Evolutionary conservation across 78 protist species (phyloP).

Genomic region (Speleostelium caveatum): DNA sequence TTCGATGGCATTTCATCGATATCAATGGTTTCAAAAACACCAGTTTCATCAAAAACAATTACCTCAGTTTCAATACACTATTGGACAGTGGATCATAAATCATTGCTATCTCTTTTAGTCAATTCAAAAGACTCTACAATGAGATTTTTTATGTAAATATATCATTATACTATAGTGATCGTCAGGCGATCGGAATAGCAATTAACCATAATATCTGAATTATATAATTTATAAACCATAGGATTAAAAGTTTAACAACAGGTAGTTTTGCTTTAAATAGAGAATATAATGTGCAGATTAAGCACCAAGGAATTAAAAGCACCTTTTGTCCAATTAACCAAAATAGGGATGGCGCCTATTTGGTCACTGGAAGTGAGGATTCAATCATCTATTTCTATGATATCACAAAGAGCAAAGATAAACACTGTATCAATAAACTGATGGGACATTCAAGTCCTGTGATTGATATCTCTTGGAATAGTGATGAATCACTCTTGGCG

Average conservation of each 20-base stretch:
- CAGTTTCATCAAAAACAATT: background rate
- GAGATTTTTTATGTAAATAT: slow-evolving; percentile 32
- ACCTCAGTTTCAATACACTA: slow-evolving; percentile 7
- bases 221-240: background rate
- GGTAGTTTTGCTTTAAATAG: background rate
- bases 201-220: too few relatives aligned
- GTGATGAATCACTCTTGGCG: slow-evolving; percentile 48
- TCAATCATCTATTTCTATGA: slow-evolving; percentile 25
- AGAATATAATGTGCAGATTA: background rate
- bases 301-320: background rate
- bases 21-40: slow-evolving; percentile 16
- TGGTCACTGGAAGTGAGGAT: slow-evolving; percentile 30
- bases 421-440: slow-evolving; percentile 28
- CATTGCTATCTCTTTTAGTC: background rate
- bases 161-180: too few relatives aligned
- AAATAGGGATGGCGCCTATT: slow-evolving; percentile 25
- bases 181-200: too few relatives aligned
- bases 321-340: slow-evolving; percentile 20
- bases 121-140: slow-evolving; percentile 36
- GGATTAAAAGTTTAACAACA: slow-evolving; percentile 13
- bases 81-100: slow-evolving; percentile 10
- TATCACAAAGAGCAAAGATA: background rate
- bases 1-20: background rate
- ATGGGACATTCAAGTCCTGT: slow-evolving; percentile 57
- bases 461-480: slow-evolving; percentile 26